Conservation (phyloP, 1,284 basidiomycete genomes). For the Meira miltonrushii region DNA sequence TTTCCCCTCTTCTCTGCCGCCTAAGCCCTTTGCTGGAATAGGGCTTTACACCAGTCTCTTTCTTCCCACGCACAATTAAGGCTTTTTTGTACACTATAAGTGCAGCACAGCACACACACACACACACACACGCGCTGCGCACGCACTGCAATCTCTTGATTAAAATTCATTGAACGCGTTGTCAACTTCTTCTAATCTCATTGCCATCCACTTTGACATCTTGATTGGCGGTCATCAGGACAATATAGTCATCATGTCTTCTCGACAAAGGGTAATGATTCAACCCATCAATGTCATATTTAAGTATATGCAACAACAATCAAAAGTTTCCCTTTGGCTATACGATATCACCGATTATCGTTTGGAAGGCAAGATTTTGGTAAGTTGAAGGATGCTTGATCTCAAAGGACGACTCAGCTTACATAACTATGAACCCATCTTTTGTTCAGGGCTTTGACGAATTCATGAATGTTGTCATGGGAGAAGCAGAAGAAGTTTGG, state of each 20-base stretch:
- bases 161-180: too few species aligned
- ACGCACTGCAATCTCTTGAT: too few species aligned
- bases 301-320: slow-evolving; percentile 90
- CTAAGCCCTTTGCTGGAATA: too few species aligned
- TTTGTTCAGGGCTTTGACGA: slow-evolving; percentile 81
- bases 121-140: too few species aligned
- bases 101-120: too few species aligned
- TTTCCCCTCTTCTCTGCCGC: too few species aligned
- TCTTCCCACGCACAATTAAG: too few species aligned
- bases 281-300: slow-evolving; percentile 80
- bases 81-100: too few species aligned
- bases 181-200: too few species aligned
- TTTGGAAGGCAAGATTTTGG: slow-evolving; percentile 87
- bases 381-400: slow-evolving; percentile 16
- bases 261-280: slow-evolving; percentile 20
- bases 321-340: slow-evolving; percentile 86
- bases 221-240: too few species aligned
- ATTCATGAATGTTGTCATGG: slow-evolving; percentile 99
- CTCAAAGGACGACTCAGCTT: background rate
- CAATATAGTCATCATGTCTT: slow-evolving; percentile 14
- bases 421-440: slow-evolving; percentile 11
- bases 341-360: slow-evolving; percentile 97
- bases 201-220: too few species aligned
- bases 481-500: slow-evolving; percentile 88
- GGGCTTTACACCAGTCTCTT: too few species aligned